phyloP scores from a whole-genome alignment of 116 monocot species.

The Trichopus zeylanicus region DNA sequence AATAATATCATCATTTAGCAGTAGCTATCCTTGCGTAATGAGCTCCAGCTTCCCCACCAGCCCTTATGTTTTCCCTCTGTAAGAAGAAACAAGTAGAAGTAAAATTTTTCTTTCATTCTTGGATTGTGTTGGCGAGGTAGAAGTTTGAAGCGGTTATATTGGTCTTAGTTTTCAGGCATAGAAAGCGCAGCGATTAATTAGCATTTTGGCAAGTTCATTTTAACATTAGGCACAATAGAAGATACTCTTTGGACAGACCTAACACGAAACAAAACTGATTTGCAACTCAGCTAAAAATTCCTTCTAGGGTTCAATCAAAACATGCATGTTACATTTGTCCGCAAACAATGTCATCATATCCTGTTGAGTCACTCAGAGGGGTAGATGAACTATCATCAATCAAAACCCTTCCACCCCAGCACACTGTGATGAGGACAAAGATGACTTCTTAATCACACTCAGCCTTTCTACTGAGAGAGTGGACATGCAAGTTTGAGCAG shows the following conservation, averaged over 20 bases:
- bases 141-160: no score
- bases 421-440: constrained; percentile 19
- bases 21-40: background rate
- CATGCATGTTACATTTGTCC: background rate
- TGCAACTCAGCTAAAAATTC: no score
- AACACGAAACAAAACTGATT: no score
- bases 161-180: no score
- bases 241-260: no score
- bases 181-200: no score
- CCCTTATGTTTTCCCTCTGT: background rate
- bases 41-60: background rate
- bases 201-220: no score
- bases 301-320: no score
- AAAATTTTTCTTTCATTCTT: no score
- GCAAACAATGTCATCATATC: background rate
- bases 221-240: no score
- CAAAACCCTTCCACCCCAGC: constrained; percentile 70
- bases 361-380: background rate
- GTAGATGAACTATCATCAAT: constrained; percentile 15
- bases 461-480: constrained; percentile 33
- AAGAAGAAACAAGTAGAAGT: background rate
- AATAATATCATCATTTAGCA: background rate
- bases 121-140: no score
- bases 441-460: constrained; percentile 20
- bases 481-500: constrained; percentile 46